Percentiles rank a stretch among this genome's conserved stretches.
Conservation (phyloP, 2,329 filamentous ascomycete genomes). For the Teratosphaeria gauchensis region DNA sequence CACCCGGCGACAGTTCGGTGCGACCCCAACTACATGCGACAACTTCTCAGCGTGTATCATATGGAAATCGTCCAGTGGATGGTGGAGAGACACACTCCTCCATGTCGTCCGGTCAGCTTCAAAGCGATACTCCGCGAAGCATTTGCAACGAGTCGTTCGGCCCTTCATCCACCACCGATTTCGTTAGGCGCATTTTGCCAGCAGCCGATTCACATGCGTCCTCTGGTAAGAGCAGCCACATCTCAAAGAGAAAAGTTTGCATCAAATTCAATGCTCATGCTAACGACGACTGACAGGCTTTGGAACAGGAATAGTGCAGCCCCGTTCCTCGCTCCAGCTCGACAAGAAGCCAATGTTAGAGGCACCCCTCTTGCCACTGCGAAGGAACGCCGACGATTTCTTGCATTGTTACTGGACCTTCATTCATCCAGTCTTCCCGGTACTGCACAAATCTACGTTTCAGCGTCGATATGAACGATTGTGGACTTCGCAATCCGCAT, state of each 20-base stretch:
- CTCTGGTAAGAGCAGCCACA: background rate
- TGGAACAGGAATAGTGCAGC: conserved; percentile 2
- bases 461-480: conserved; percentile 15
- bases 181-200: background rate
- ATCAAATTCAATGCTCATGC: background rate
- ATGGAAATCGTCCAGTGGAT: background rate
- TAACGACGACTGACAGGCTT: background rate
- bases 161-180: background rate
- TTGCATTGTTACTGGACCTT: conserved; percentile 19
- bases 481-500: conserved; percentile 7
- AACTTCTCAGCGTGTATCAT: background rate
- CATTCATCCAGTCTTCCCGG: conserved; percentile 19
- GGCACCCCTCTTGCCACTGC: conserved; percentile 1
- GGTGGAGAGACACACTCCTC: background rate
- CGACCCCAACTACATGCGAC: background rate
- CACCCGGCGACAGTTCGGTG: background rate
- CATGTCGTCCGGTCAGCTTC: background rate
- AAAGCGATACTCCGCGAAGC: background rate
- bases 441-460: conserved; percentile 17
- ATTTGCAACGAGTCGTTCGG: background rate
- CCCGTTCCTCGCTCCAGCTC: conserved; percentile 10
- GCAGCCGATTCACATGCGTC: background rate
- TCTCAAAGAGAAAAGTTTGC: no score
- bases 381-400: conserved; percentile 18
- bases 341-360: conserved; percentile 6